Base-by-base conservation (phyloP, 2,329 filamentous ascomycete genomes). In the Nakataea oryzae region DNA sequence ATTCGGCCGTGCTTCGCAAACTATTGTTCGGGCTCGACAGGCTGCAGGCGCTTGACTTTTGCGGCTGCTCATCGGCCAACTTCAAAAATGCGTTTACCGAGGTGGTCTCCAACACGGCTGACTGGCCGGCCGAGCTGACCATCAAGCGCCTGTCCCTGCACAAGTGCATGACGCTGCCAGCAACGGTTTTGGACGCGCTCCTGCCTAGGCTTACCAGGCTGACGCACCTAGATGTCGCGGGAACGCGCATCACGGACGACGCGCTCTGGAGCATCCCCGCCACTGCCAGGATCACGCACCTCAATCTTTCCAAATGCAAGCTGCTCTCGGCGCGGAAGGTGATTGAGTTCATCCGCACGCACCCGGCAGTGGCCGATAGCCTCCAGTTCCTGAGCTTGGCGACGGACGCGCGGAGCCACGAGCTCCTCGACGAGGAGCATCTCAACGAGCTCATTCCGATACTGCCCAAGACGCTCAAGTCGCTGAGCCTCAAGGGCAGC, bases 211-310 rank as follows among this genome's bases (percentile, higher is more conserved):
- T 93, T 58, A 72, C 78, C 29, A 79, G 82, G 62, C 76, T 92
- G 61, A 93, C 90, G 1, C 89, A 93, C 70, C 82, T 95, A 50
- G 90, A 95, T 69, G 80, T 93, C n/a, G 85, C 88, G 12, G 88
- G 89, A 67, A 93, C 90, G 1, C 84, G 87, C 66, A 85, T 95
- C 68, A 92, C 86, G 41, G 84, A 91, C 71, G 76, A 79, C 28
- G 89, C 90, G 5, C 79, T 95, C 21, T 77, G 82, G 67, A 85
- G 84, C 26, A 89, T 93, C 65, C 89, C 90, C 0, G 70, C 79
- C n/a, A 86, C 86, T 5, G 90, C 90, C 13, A 79, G 78, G 65
- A 81, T 93, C 66, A 92, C 88, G 1, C 90, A 95, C 70, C 77
- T 95, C 61, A 93, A 91, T 69, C 76, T 95, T 58, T 85, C 88